These are phyloP conservation scores for Penicillium atrosanguineum DNA, from an alignment of 495 filamentous ascomycete genomes.

Conservation along the genomic window DNA sequence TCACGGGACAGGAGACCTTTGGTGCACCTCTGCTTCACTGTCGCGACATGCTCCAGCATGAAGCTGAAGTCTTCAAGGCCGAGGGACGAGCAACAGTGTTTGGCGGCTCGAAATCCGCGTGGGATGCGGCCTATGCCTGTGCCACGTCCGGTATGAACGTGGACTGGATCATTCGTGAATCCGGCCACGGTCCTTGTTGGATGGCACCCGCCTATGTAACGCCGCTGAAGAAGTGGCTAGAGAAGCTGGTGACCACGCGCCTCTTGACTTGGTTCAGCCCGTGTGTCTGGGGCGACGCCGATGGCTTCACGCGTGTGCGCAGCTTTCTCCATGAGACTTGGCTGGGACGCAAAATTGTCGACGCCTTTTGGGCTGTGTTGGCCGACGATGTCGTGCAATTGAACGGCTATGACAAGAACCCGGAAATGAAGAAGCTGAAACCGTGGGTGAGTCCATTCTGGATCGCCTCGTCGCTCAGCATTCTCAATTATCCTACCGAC, in stretches of 20 bases:
- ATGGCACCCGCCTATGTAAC: conserved; percentile 66
- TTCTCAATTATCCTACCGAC: conserved; percentile 67
- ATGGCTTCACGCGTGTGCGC: conserved; percentile 46
- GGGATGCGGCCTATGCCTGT: conserved; percentile 72
- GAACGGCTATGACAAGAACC: conserved; percentile 59
- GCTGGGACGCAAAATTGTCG: conserved; percentile 65
- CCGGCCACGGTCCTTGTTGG: conserved; percentile 70
- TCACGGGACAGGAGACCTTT: conserved; percentile 52
- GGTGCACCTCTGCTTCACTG: conserved; percentile 61
- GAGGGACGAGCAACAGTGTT: conserved; percentile 55
- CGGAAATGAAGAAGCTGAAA: conserved; percentile 63
- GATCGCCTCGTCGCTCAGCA: conserved; percentile 57
- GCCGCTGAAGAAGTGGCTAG: conserved; percentile 56
- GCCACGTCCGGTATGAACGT: conserved; percentile 63
- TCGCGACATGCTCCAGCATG: conserved; percentile 51
- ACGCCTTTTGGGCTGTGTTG: conserved; percentile 65
- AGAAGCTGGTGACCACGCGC: conserved; percentile 63
- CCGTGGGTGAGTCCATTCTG: conserved; percentile 66
- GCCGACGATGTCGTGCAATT: conserved; percentile 56
- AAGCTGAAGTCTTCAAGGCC: conserved; percentile 30
- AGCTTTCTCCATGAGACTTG: conserved; percentile 64
- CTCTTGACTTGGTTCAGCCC: conserved; percentile 66
- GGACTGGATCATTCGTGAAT: conserved; percentile 75
- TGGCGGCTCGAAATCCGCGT: conserved; percentile 73
- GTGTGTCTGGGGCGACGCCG: conserved; percentile 57